phyloP scores from a whole-genome alignment of 1,284 basidiomycete species.

The Ganoderma leucocontextum region DNA sequence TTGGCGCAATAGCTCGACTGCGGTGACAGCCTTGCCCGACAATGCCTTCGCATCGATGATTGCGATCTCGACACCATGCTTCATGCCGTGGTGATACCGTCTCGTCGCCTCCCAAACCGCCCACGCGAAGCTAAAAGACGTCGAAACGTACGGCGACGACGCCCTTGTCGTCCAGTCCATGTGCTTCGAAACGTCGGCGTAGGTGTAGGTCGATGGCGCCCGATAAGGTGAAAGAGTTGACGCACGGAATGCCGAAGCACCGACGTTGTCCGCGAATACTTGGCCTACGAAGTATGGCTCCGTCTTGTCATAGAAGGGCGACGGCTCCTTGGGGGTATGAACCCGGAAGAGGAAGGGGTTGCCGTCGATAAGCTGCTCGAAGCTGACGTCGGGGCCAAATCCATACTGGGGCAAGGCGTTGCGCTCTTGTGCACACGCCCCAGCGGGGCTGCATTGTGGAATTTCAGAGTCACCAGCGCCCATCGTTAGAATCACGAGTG shows the following conservation, averaged over 20 bases:
- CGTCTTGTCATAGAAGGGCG: slow-evolving; percentile 57
- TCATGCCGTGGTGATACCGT: slow-evolving; percentile 70
- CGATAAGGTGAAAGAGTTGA: slow-evolving; percentile 32
- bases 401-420: slow-evolving; percentile 72
- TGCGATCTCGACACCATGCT: slow-evolving; percentile 79
- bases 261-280: slow-evolving; percentile 55
- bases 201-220: slow-evolving; percentile 48
- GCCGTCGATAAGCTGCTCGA: slow-evolving; percentile 63
- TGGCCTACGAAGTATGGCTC: slow-evolving; percentile 72
- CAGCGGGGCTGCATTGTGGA: slow-evolving; percentile 24
- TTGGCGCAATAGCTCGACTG: slow-evolving; percentile 65
- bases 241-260: slow-evolving; percentile 34
- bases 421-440: slow-evolving; percentile 30
- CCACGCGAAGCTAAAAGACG: slow-evolving; percentile 82
- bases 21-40: slow-evolving; percentile 64
- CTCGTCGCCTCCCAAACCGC: slow-evolving; percentile 82
- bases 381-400: slow-evolving; percentile 67
- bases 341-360: slow-evolving; percentile 82
- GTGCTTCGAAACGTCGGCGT: slow-evolving; percentile 68
- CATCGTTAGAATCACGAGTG: slow-evolving; percentile 19
- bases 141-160: slow-evolving; percentile 72
- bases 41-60: slow-evolving; percentile 74
- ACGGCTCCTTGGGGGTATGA: slow-evolving; percentile 71
- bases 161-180: slow-evolving; percentile 80
- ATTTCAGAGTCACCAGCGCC: slow-evolving; percentile 28